Conservation (phyloP, 805 yeast genomes). For the Cyberlindnera nakhonratchasimensis region DNA sequence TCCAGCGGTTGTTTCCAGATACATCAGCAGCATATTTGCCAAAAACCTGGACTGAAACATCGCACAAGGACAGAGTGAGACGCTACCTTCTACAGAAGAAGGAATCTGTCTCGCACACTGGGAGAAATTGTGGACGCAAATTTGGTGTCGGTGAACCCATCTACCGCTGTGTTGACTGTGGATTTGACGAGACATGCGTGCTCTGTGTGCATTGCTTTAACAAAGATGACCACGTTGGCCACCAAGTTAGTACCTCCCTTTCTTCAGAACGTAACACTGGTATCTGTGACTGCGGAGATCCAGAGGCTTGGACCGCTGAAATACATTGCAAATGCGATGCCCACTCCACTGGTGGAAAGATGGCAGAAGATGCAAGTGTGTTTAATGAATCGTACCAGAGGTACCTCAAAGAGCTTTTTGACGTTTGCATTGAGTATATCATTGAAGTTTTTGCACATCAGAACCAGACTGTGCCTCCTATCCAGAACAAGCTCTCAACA, state of each 20-base stretch:
- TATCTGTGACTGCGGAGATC: conserved; percentile 74
- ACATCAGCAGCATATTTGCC: conserved; percentile 5
- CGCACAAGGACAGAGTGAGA: neutral
- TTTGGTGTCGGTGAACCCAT: conserved; percentile 62
- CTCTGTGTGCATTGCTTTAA: conserved; percentile 72
- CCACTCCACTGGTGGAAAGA: conserved; percentile 23
- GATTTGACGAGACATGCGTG: conserved; percentile 75
- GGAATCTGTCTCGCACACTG: conserved; percentile 37
- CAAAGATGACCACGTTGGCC: conserved; percentile 62
- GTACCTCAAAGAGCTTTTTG: conserved; percentile 29
- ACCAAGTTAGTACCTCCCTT: conserved; percentile 50
- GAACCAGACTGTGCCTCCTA: conserved; percentile 38
- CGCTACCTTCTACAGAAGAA: conserved; percentile 6
- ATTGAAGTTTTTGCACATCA: conserved; percentile 39
- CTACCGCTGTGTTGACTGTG: conserved; percentile 73
- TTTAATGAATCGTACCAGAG: conserved; percentile 10
- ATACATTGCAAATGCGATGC: conserved; percentile 45
- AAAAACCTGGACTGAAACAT: conserved; percentile 8
- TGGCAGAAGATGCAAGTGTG: conserved; percentile 36
- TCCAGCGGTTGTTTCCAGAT: conserved; percentile 35
- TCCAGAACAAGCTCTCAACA: conserved; percentile 16
- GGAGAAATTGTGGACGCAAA: conserved; percentile 66
- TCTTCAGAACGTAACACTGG: conserved; percentile 36
- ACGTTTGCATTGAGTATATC: conserved; percentile 38
- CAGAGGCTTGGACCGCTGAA: conserved; percentile 64